Percentiles rank a stretch among this genome's conserved stretches.
These are phyloP conservation scores for Leucogyrophana mollusca DNA, from an alignment of 768 basidiomycete species.

Conservation along the genomic window DNA sequence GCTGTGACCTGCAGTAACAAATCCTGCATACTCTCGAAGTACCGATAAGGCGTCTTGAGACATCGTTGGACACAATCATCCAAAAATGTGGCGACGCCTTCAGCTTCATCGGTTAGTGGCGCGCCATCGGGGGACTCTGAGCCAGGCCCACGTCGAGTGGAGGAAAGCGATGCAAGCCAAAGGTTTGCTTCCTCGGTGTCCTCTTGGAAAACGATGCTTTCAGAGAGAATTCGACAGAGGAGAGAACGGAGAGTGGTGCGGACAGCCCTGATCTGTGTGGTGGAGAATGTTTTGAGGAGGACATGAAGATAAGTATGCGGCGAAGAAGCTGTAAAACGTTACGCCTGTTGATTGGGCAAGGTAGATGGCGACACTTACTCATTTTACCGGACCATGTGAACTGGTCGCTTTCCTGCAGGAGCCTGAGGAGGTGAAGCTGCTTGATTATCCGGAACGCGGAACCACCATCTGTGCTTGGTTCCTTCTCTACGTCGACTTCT, in stretches of 20 bases:
- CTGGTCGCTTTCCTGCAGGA: slow-evolving; percentile 75
- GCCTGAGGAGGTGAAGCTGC: slow-evolving; percentile 74
- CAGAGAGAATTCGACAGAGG: slow-evolving; percentile 61
- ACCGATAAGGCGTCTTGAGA: slow-evolving; percentile 79
- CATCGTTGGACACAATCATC: slow-evolving; percentile 87
- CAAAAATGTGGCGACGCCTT: slow-evolving; percentile 62
- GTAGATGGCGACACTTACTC: slow-evolving; percentile 47
- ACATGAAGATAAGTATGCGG: slow-evolving; percentile 69
- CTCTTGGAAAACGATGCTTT: slow-evolving; percentile 80
- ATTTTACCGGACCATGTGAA: slow-evolving; percentile 78
- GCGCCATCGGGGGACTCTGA: slow-evolving; percentile 51
- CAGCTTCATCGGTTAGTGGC: slow-evolving; percentile 52
- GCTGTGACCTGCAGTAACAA: slow-evolving; percentile 21
- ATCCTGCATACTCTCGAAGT: slow-evolving; percentile 67
- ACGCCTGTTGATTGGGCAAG: no score
- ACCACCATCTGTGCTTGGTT: slow-evolving; percentile 1
- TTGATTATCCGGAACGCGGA: slow-evolving; percentile 49
- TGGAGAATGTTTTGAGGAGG: slow-evolving; percentile 63
- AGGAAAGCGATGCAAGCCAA: slow-evolving; percentile 73
- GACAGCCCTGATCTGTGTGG: slow-evolving; percentile 49
- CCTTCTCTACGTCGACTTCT: slow-evolving; percentile 12
- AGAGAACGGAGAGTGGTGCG: slow-evolving; percentile 51
- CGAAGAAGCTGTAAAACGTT: slow-evolving; percentile 33
- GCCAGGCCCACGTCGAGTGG: slow-evolving; percentile 30
- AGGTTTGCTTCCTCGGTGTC: slow-evolving; percentile 65